A percentile compares a stretch with the other conserved stretches of the same genome.
Evolutionary conservation across 306 rosid genomes (phyloP).

Genomic region (Potentilla sterilis): DNA sequence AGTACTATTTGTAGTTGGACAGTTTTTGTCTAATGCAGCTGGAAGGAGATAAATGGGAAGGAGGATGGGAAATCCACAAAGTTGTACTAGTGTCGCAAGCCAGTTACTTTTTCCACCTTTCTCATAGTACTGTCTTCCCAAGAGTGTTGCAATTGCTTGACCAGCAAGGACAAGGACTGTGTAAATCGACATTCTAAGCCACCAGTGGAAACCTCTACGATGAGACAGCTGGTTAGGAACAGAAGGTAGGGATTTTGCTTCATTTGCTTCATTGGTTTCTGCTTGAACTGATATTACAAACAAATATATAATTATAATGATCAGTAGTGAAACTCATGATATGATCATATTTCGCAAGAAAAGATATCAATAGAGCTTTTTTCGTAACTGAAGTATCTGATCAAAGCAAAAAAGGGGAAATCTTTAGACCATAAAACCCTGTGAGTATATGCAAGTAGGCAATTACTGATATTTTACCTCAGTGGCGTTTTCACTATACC

Average conservation of each 20-base stretch:
- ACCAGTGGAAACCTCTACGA: constrained; percentile 18
- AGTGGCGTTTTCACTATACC: not conserved
- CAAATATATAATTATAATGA: not conserved
- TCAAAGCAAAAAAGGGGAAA: not conserved
- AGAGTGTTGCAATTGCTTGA: constrained; percentile 30
- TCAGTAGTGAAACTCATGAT: not conserved
- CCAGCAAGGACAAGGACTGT: constrained; percentile 25
- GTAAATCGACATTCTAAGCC: constrained; percentile 29
- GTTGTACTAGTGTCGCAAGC: constrained; percentile 33
- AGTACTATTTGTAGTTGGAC: not conserved
- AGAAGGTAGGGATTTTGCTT: not conserved
- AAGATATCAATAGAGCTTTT: not conserved
- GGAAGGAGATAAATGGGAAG: constrained; percentile 26
- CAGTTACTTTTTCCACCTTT: constrained; percentile 39
- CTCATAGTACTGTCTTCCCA: constrained; percentile 38
- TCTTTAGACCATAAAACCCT: not conserved
- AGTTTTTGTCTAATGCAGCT: constrained; percentile 11
- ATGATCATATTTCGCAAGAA: not conserved
- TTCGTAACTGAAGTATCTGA: not conserved
- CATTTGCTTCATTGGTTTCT: constrained; percentile 11
- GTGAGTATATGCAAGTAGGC: not conserved
- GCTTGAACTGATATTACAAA: constrained; percentile 8
- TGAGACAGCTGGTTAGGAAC: not conserved
- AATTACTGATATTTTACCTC: no score
- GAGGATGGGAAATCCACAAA: constrained; percentile 41